phyloP scores from a whole-genome alignment of 2,329 filamentous ascomycete genomes.

The Nigrograna mackinnonii region DNA sequence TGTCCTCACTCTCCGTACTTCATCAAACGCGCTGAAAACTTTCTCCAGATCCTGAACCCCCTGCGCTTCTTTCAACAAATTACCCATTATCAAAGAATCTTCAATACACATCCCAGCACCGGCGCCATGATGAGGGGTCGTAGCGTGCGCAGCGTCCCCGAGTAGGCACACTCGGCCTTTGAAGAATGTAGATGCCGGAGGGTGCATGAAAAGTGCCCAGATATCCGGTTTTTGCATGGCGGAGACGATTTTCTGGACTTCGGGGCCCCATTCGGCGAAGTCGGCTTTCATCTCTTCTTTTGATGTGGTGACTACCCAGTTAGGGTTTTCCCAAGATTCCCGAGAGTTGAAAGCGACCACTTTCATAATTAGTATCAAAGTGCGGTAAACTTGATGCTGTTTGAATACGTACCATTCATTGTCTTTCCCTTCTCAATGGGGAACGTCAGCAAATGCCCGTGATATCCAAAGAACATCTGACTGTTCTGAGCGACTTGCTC shows the following conservation, averaged over 20 bases:
- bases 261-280: constrained; percentile 30
- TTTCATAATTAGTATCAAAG: constrained; percentile 1
- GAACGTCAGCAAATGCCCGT: constrained; percentile 65
- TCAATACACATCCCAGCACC: constrained; percentile 62
- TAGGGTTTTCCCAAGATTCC: constrained; percentile 33
- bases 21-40: constrained; percentile 32
- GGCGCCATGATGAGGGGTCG: constrained; percentile 58
- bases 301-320: constrained; percentile 37
- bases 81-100: constrained; percentile 47
- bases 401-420: constrained; percentile 54
- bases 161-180: constrained; percentile 52
- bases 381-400: neutral
- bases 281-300: constrained; percentile 37
- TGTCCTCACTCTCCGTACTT: constrained; percentile 28
- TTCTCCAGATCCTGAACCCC: constrained; percentile 34
- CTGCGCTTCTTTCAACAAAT: constrained; percentile 30
- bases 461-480: constrained; percentile 62
- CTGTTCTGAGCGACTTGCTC: constrained; percentile 54
- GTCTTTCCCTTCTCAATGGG: constrained; percentile 61
- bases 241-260: constrained; percentile 31
- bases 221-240: constrained; percentile 56
- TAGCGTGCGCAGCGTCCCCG: constrained; percentile 62
- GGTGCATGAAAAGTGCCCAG: constrained; percentile 62
- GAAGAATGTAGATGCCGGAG: constrained; percentile 51
- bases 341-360: constrained; percentile 39